Percentiles rank a stretch among this genome's conserved stretches.
Evolutionary conservation across 805 yeast genomes (phyloP).

Genomic region (Ogataea pini): DNA sequence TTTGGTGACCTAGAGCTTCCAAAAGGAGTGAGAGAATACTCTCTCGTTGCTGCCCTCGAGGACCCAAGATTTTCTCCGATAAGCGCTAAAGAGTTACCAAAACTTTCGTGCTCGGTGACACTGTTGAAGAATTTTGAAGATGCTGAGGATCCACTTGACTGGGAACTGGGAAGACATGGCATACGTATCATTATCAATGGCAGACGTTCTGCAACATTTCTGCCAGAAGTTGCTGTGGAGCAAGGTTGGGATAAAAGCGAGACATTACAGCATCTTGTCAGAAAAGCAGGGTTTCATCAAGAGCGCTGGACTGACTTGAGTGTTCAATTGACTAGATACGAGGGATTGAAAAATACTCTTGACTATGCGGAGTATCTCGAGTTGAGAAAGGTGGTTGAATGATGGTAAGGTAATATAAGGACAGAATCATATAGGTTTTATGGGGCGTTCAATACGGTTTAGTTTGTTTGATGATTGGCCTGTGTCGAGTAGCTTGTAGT

Average conservation of each 20-base stretch:
- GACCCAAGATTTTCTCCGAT: slow-evolving; percentile 81
- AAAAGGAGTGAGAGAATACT: slow-evolving; percentile 60
- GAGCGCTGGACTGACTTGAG: slow-evolving; percentile 34
- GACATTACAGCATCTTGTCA: slow-evolving; percentile 68
- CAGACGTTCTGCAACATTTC: slow-evolving; percentile 66
- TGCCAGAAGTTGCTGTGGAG: slow-evolving; percentile 89
- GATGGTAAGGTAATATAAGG: too few species aligned
- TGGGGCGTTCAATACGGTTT: too few species aligned
- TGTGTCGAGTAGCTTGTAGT: too few species aligned
- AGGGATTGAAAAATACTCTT: slow-evolving; percentile 50
- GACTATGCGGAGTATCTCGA: slow-evolving; percentile 42
- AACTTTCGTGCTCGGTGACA: slow-evolving; percentile 61
- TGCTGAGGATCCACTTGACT: slow-evolving; percentile 57
- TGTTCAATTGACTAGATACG: slow-evolving; percentile 54
- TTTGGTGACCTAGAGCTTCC: slow-evolving; percentile 58
- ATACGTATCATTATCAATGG: slow-evolving; percentile 58
- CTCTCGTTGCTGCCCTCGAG: slow-evolving; percentile 70
- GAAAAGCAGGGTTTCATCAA: slow-evolving; percentile 61
- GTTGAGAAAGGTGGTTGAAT: slow-evolving; percentile 15
- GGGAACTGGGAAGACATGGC: slow-evolving; percentile 86
- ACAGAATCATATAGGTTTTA: too few species aligned
- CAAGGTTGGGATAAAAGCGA: slow-evolving; percentile 78
- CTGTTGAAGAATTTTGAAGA: slow-evolving; percentile 58
- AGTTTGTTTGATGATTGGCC: neutral
- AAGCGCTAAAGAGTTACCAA: slow-evolving; percentile 49